A percentile compares a stretch with the other conserved stretches of the same genome.
These are phyloP conservation scores for Garcia nutans DNA, from an alignment of 345 rosid genomes.

Conservation along the genomic window DNA sequence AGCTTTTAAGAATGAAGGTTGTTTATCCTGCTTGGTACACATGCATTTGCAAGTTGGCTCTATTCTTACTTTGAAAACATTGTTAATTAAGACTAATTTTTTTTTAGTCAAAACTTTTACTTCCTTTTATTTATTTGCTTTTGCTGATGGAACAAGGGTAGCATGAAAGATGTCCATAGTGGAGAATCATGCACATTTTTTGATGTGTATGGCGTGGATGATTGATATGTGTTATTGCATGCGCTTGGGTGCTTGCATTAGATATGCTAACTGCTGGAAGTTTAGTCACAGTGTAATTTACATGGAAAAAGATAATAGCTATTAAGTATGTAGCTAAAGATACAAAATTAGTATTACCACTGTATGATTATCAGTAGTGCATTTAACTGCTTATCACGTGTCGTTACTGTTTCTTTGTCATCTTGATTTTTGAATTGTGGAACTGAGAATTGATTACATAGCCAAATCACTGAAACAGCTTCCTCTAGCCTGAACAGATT, in stretches of 20 bases:
- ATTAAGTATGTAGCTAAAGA: background rate
- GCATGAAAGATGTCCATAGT: too few relatives aligned
- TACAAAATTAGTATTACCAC: background rate
- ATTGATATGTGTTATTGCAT: background rate
- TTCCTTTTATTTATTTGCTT: background rate
- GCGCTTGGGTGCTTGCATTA: background rate
- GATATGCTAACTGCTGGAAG: background rate
- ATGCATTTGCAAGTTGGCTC: conserved; percentile 3
- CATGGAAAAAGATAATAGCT: background rate
- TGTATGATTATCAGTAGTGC: background rate
- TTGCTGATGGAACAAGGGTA: background rate
- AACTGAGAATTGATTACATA: background rate
- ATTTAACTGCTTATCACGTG: background rate
- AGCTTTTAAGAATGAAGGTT: conserved; percentile 73
- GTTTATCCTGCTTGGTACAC: conserved; percentile 13
- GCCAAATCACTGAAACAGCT: background rate
- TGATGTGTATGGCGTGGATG: background rate
- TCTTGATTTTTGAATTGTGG: background rate
- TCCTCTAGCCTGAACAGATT: background rate
- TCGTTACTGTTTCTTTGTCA: background rate
- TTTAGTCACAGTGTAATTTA: background rate
- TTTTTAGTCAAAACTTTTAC: background rate
- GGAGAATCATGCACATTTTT: background rate
- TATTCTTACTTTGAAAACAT: background rate
- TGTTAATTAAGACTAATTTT: background rate